These are phyloP conservation scores for Aspergillus spinulosporus DNA, from an alignment of 2,329 filamentous ascomycete species.

Conservation along the genomic window DNA sequence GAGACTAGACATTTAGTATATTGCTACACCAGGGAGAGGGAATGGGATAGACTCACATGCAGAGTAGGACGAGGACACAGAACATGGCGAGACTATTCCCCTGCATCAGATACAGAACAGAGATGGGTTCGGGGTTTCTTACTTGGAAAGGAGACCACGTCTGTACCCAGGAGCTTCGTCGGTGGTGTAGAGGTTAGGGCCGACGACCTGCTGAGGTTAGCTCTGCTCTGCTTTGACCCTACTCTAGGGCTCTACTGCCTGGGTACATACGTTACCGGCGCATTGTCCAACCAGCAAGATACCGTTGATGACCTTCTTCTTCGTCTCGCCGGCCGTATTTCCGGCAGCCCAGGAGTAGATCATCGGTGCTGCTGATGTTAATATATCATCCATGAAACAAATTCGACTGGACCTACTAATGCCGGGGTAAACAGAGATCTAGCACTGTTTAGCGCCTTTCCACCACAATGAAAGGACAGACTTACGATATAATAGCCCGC, in stretches of 20 bases:
- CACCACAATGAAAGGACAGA: not conserved
- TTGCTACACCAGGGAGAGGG: not conserved
- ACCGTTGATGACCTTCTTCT: constrained; percentile 66
- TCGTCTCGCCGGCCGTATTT: constrained; percentile 66
- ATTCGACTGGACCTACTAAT: constrained; percentile 43
- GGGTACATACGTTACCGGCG: constrained; percentile 55
- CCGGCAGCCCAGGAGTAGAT: constrained; percentile 71
- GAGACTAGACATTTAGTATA: constrained; percentile 22
- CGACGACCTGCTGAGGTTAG: constrained; percentile 50
- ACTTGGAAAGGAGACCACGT: constrained; percentile 60
- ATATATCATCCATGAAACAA: not conserved
- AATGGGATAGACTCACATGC: constrained; percentile 34
- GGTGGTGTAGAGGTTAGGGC: constrained; percentile 64
- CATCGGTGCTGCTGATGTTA: constrained; percentile 52
- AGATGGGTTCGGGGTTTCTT: constrained; percentile 10
- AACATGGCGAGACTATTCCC: constrained; percentile 56
- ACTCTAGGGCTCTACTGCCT: too few species aligned
- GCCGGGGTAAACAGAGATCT: constrained; percentile 61
- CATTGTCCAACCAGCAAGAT: constrained; percentile 66
- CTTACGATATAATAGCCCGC: constrained; percentile 57
- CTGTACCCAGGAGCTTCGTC: constrained; percentile 60
- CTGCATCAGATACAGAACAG: not conserved
- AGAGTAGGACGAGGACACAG: constrained; percentile 57
- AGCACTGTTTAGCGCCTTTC: not conserved
- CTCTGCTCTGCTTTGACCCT: too few species aligned